Evolutionary conservation across 2,329 filamentous ascomycete species (phyloP), one percentile per base, ranked within the genome.

Genomic region (Epichloe scottii): DNA sequence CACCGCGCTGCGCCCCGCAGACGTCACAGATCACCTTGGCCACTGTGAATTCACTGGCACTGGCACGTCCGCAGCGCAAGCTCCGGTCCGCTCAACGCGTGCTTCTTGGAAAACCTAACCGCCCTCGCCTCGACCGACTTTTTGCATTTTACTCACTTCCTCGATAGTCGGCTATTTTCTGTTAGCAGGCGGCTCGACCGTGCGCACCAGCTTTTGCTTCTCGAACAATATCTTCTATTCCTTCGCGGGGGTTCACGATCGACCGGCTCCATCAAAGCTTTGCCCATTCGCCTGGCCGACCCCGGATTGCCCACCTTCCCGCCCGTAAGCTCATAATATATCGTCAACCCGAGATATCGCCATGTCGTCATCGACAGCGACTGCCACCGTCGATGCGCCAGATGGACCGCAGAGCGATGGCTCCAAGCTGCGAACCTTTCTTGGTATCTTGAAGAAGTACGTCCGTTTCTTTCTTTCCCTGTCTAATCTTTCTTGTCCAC

Each of bases 401-500:
- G 74, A 76, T 51, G 74, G 76, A 58, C 56, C 64, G 23, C 74
- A 76, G 57, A 89, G 87, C 71, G 90, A 97, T 53, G 82, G 81
- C 58, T 91, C 87, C 58, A 95, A 95, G 75, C 74, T 97, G 62
- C 86, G 82, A 70, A 94, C 88, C 1, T 95, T 97, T 63, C 68
- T 96, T 55, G 81, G 83, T 50, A 95, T 96, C 59, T 71, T 97
- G 63, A 84, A 85, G 70, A 95, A 87, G 89, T 95, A 77, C 72
- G 82, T 68, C 8, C 5, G 14, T 6, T 15, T n/a, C 43, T 46
- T 43, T 30, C 33, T 6, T 14, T 19, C 19, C 23, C 17, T 14
- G 10, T 17, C 17, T 6, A 12, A 37, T 14, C 15, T 14, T 30
- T 35, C 15, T 11, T 11, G 10, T 23, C 3, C 7, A 19, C 40